These are phyloP conservation scores for Scortechinia acanthostroma DNA, from an alignment of 2,329 filamentous ascomycete genomes.

Conservation along the genomic window DNA sequence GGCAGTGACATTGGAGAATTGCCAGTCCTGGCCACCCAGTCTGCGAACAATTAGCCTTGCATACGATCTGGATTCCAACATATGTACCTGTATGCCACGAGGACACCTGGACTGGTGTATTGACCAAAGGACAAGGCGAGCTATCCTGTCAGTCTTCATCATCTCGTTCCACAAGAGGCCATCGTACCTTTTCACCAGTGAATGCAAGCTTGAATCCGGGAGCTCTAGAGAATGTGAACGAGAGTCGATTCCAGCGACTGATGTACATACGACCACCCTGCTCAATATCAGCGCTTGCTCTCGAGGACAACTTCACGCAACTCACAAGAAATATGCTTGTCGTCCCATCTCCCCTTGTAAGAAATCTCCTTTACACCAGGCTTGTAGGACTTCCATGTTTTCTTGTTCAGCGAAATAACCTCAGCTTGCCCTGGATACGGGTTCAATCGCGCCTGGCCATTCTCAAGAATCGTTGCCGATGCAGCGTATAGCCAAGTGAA, in stretches of 20 bases:
- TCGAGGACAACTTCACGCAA: constrained; percentile 33
- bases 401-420: background rate
- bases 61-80: too few species aligned
- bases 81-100: constrained; percentile 48
- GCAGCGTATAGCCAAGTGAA: too few species aligned
- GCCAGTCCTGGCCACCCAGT: constrained; percentile 52
- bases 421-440: background rate
- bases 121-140: constrained; percentile 46
- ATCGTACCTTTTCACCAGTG: constrained; percentile 33
- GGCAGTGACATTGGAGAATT: constrained; percentile 50
- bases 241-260: too few species aligned
- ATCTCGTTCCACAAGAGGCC: too few species aligned
- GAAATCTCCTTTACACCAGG: constrained; percentile 43
- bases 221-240: too few species aligned
- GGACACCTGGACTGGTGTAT: constrained; percentile 34
- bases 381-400: constrained; percentile 39
- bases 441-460: background rate
- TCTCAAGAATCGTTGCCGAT: background rate
- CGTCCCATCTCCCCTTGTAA: constrained; percentile 58
- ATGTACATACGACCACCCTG: too few species aligned
- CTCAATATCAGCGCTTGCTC: too few species aligned
- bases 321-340: constrained; percentile 51
- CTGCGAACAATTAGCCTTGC: background rate
- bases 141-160: background rate
- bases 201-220: constrained; percentile 47